Conservation (phyloP, 2,329 filamentous ascomycete genomes). For the Colletotrichum falcatum region DNA sequence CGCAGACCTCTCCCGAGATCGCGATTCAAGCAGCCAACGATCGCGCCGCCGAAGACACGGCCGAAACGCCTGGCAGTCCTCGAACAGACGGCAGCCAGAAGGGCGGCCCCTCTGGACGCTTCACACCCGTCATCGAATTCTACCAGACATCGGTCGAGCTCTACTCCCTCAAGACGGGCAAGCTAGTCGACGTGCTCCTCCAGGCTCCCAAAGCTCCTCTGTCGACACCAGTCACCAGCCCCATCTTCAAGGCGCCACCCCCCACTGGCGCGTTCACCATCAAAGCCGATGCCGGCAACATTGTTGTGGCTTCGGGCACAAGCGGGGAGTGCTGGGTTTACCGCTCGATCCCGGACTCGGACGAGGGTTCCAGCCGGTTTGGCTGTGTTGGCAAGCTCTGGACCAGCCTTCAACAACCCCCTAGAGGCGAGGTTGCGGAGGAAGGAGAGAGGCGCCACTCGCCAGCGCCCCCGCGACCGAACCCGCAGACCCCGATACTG, state of each 20-base stretch:
- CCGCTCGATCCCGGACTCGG: constrained; percentile 59
- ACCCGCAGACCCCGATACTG: constrained; percentile 72
- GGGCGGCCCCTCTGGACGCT: constrained; percentile 51
- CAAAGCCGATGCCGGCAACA: constrained; percentile 76
- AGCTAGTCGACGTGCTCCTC: constrained; percentile 78
- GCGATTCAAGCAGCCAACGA: constrained; percentile 52
- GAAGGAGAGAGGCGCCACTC: constrained; percentile 58
- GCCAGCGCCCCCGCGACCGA: constrained; percentile 53
- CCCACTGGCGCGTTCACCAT: constrained; percentile 81
- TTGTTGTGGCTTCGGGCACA: constrained; percentile 81
- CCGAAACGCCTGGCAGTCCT: constrained; percentile 58
- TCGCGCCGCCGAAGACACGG: constrained; percentile 53
- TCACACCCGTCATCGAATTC: constrained; percentile 60
- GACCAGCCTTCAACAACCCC: constrained; percentile 81
- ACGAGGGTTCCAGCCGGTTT: constrained; percentile 60
- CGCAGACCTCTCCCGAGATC: constrained; percentile 52
- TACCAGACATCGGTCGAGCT: constrained; percentile 93
- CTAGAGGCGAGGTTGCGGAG: constrained; percentile 60
- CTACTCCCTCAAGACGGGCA: constrained; percentile 84
- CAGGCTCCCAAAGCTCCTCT: constrained; percentile 73
- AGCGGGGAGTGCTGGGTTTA: constrained; percentile 92
- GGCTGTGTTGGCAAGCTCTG: constrained; percentile 89
- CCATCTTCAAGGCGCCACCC: constrained; percentile 74
- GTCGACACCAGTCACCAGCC: constrained; percentile 69
- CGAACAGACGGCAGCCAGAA: constrained; percentile 55